Conservation (phyloP, 768 basidiomycete genomes). For the Pleurotus eryngii region DNA sequence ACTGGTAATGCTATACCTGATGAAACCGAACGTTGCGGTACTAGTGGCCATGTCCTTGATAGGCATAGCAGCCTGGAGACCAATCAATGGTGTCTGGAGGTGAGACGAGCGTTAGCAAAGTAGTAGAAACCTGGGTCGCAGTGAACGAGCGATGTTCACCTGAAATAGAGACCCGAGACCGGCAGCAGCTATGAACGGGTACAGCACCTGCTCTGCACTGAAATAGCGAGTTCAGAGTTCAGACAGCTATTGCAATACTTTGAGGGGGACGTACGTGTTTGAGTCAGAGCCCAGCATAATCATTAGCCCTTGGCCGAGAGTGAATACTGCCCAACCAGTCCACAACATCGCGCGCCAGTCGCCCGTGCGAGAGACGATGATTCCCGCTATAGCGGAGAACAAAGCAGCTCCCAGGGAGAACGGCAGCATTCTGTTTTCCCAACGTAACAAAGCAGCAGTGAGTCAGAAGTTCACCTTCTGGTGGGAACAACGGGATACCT, state of each 20-base stretch:
- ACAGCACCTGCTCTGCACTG: conserved; percentile 64
- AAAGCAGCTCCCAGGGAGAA: conserved; percentile 62
- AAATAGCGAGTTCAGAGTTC: conserved; percentile 4
- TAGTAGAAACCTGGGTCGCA: background rate
- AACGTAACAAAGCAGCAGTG: background rate
- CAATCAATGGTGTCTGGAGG: conserved; percentile 60
- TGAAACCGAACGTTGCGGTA: conserved; percentile 66
- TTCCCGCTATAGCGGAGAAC: conserved; percentile 53
- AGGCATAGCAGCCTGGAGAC: conserved; percentile 85
- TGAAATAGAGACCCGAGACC: conserved; percentile 69
- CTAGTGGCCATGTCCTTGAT: conserved; percentile 83
- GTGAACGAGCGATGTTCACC: conserved; percentile 20
- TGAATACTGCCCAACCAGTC: conserved; percentile 51
- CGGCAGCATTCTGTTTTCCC: conserved; percentile 59
- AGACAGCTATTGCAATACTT: no score
- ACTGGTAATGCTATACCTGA: conserved; percentile 41
- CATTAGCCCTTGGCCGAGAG: conserved; percentile 72
- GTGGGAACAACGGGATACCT: conserved; percentile 33
- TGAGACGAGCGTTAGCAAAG: background rate
- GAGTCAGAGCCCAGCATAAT: conserved; percentile 60
- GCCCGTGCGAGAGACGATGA: conserved; percentile 54
- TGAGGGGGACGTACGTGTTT: conserved; percentile 34
- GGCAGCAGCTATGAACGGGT: conserved; percentile 60
- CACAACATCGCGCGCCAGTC: conserved; percentile 63
- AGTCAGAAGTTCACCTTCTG: background rate